Conservation (phyloP, 306 rosid genomes). For the Vicia sativa region DNA sequence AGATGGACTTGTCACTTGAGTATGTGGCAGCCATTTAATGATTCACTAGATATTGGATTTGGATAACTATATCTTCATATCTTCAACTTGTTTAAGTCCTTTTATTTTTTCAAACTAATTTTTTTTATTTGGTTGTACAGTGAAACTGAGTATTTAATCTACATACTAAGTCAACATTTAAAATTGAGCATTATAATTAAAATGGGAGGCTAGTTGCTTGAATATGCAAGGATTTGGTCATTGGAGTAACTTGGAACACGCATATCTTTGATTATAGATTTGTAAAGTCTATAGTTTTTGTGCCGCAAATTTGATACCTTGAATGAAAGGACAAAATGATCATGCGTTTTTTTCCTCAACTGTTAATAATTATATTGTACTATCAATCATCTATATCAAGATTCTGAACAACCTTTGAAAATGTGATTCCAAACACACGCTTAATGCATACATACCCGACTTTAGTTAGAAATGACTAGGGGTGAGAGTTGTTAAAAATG, state of each 20-base stretch:
- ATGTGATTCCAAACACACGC: no score
- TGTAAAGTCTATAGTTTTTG: background rate
- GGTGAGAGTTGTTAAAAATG: slow-evolving; percentile 5
- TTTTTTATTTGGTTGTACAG: background rate
- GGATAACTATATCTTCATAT: slow-evolving; percentile 49
- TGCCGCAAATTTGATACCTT: slow-evolving; percentile 1
- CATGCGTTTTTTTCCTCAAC: background rate
- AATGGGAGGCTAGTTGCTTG: background rate
- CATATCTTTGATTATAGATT: no score
- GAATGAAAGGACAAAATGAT: background rate
- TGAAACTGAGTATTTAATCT: background rate
- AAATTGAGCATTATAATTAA: background rate
- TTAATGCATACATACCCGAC: no score
- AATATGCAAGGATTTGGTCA: no score
- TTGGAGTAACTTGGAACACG: no score
- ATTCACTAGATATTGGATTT: slow-evolving; percentile 48
- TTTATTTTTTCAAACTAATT: background rate
- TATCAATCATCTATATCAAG: background rate
- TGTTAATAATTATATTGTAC: background rate
- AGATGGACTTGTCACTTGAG: slow-evolving; percentile 21
- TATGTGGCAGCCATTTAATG: slow-evolving; percentile 65
- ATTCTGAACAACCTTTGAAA: no score
- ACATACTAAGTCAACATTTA: background rate
- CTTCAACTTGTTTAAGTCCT: background rate
- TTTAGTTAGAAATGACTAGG: no score